phyloP scores from a whole-genome alignment of 768 basidiomycete genomes.

The Mrakia gelida region DNA sequence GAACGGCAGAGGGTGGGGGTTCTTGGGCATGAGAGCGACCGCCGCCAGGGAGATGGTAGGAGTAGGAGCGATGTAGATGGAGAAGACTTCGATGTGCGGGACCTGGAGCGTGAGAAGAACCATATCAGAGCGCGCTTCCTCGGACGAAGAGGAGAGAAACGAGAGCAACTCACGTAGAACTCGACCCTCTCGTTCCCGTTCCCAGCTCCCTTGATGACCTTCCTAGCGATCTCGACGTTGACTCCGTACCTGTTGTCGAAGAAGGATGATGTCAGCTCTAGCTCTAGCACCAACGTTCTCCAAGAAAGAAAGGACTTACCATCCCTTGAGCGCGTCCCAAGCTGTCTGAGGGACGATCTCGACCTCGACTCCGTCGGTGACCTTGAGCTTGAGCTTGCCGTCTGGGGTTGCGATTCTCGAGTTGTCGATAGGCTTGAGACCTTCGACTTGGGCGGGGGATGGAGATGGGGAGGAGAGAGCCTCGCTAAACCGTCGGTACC shows the following conservation, averaged over 20 bases:
- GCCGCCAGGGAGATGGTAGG: conserved; percentile 45
- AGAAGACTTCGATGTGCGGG: conserved; percentile 58
- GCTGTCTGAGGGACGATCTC: conserved; percentile 69
- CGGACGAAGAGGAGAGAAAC: not conserved
- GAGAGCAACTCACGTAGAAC: conserved; percentile 47
- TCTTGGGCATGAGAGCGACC: conserved; percentile 49
- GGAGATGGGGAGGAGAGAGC: not conserved
- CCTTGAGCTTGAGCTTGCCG: conserved; percentile 45
- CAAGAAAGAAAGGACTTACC: conserved; percentile 62
- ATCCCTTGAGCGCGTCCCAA: conserved; percentile 63
- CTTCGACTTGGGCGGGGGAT: not conserved
- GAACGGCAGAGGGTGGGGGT: conserved; percentile 51
- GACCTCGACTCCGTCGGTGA: conserved; percentile 64
- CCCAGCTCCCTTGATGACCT: conserved; percentile 61
- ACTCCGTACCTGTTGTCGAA: conserved; percentile 30
- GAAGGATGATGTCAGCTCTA: conserved; percentile 43
- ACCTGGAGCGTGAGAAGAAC: conserved; percentile 45
- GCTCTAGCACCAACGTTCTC: conserved; percentile 56
- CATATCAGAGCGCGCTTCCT: not conserved
- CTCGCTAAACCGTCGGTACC: conserved; percentile 26
- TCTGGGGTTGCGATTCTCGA: conserved; percentile 56
- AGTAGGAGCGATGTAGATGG: conserved; percentile 44
- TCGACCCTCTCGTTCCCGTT: conserved; percentile 58
- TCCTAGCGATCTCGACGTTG: conserved; percentile 52
- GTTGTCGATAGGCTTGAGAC: conserved; percentile 67